Base-by-base conservation (phyloP, 2,329 filamentous ascomycete genomes). In the Gyromitra esculenta region DNA sequence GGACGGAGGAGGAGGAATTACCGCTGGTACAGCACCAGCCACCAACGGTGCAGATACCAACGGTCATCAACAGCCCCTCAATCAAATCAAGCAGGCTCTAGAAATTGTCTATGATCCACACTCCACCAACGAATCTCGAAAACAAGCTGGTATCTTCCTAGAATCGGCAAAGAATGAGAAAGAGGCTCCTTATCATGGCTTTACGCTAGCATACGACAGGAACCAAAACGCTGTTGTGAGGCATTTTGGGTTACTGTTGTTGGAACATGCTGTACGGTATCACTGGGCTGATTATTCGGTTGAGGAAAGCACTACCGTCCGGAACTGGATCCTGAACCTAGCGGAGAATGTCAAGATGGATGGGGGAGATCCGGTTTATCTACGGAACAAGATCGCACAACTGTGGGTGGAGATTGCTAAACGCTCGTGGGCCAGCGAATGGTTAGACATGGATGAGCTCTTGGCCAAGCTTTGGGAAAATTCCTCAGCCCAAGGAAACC, bases 351-450 rank as follows among this genome's bases (percentile, higher is more conserved):
- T 96, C 56, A 77, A 77, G 63, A 70, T 77, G 43, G 87, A 89
- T 4, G 87, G 88, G 59, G 87, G 90, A 21, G 95, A 98, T 82
- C 92, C 93, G 1, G 84, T 88, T 41, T 99, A 94, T 82, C 86
- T 97, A 79, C 89, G 95, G 80, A 98, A 97, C 86, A 99, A 99
- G 85, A 91, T 96, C 43, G 93, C 93, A 37, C 92, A 97, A 84
- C 85, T 99, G 77, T 99, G 96, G 96, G 92, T 94, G 6, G 96
- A 98, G 83, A 87, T 97, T 68, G 94, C 94, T 52, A 98, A 98
- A 85, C 89, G 95, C 81, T 92, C 90, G 82, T 99, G 96, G 96
- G 93, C 88, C n/a, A 87, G 89, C 41, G 92, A 96, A 77, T 99
- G 96, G 96, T 90, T 92, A 86, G 90, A 96, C 82, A 97, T 99